These are phyloP conservation scores for Exophiala sideris DNA, from an alignment of 2,329 filamentous ascomycete species.

Conservation along the genomic window DNA sequence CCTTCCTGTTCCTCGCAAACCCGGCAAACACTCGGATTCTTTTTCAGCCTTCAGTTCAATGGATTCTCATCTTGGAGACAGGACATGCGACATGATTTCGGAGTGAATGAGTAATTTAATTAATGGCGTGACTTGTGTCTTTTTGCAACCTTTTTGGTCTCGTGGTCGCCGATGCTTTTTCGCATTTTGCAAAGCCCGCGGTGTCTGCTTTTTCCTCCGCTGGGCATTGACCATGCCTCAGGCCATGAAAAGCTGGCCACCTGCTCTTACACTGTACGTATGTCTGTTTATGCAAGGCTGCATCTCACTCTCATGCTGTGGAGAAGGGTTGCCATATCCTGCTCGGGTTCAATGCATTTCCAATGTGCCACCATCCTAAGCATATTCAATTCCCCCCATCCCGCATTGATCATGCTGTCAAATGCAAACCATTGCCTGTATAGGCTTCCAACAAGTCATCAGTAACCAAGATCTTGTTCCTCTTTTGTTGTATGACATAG, in stretches of 20 bases:
- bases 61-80: no score
- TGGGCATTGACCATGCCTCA: not conserved
- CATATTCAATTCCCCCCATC: not conserved
- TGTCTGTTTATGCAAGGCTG: not conserved
- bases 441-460: not conserved
- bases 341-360: no score
- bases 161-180: not conserved
- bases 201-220: not conserved
- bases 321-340: no score
- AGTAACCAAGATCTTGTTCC: not conserved
- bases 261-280: not conserved
- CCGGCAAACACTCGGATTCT: no score
- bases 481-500: not conserved
- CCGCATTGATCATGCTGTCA: not conserved
- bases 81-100: no score
- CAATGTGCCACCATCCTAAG: no score
- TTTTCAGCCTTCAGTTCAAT: no score
- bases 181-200: not conserved
- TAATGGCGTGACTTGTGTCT: not conserved
- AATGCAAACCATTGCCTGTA: not conserved
- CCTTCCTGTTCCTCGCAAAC: no score
- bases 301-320: not conserved
- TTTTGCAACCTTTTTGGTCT: not conserved
- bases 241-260: no score
- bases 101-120: no score